Base-by-base conservation (phyloP, 257 asterid species). In the Salvia splendens region DNA sequence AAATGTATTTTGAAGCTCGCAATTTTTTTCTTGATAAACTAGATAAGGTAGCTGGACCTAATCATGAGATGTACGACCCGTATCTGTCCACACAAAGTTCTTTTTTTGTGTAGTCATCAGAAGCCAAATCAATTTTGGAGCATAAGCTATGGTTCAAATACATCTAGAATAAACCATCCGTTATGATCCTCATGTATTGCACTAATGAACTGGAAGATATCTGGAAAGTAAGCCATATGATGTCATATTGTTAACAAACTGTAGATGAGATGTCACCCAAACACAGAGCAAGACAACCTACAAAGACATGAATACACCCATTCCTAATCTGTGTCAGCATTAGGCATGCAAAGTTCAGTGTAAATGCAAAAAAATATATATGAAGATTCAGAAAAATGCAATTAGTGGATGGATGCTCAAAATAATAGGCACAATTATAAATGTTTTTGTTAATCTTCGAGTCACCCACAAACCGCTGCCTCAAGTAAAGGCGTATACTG, bases 21-120 rank as follows among this genome's bases (percentile, higher is more conserved):
- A 40, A 71, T 51, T 28, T 14, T 67, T 43, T 11, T 20, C 17
- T 63, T 41, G 51, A 68, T 24, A 9, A 45, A 12, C 42, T 15
- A 54, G 15, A 57, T 10, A 53, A 53, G 66, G 56, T 64, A 62
- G 57, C 53, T 48, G 38, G 41, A 17, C 35, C 61, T 43, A 28
- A 30, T 64, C 17, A 67, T 24, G 71, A 75, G 59, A 69, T 89
- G 72, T 89, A 51, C 65, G 98, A 78, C 94, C 96, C 93, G 96
- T 92, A 92, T 92, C 98, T 87, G 97, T 89, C 97, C 87, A 89
- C 96, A 85, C 93, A 89, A 92, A 80, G 75, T 49, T 54, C 95
- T 92, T 69, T 65, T 85, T 54, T 86, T 83, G 95, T 76, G 95
- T 78, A 82, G 98, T 92, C 97, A 89, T 89, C 96, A 87, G 96